Percentiles rank a stretch among this genome's conserved stretches.
Evolutionary conservation across 1,284 basidiomycete species (phyloP).

Genomic region (Schizopora paradoxa): DNA sequence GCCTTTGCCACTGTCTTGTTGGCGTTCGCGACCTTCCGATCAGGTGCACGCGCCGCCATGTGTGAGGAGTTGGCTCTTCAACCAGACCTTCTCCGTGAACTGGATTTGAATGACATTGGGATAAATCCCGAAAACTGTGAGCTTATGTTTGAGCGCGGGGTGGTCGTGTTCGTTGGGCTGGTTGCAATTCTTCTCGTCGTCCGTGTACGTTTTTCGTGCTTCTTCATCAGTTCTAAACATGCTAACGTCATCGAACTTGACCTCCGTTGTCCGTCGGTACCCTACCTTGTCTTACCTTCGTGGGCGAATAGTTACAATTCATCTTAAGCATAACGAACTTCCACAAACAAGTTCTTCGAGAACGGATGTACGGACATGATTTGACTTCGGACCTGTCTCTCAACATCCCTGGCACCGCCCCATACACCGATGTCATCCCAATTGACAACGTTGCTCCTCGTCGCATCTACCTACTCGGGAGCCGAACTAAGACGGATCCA

Average conservation of each 20-base stretch:
- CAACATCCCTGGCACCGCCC: conserved; percentile 14
- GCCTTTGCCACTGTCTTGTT: conserved; percentile 48
- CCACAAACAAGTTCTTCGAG: conserved; percentile 46
- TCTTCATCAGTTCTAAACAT: conserved; percentile 6
- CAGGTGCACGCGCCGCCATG: conserved; percentile 46
- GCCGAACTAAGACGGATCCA: conserved; percentile 18
- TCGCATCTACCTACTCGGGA: conserved; percentile 48
- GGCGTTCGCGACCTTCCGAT: conserved; percentile 54
- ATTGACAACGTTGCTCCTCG: conserved; percentile 34
- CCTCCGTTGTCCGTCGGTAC: not conserved
- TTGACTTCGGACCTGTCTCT: too few relatives aligned
- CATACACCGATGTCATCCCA: conserved; percentile 8
- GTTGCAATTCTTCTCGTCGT: conserved; percentile 59
- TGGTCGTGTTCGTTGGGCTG: conserved; percentile 49
- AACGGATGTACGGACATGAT: conserved; percentile 33
- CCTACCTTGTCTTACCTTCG: not conserved
- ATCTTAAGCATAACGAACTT: conserved; percentile 62
- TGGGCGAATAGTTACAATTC: conserved; percentile 53
- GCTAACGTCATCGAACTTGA: conserved; percentile 5
- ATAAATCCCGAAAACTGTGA: conserved; percentile 74
- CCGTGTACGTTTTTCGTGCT: conserved; percentile 41
- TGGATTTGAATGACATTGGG: conserved; percentile 62
- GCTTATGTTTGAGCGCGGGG: conserved; percentile 64
- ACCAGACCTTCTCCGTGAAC: conserved; percentile 67
- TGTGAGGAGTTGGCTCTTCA: conserved; percentile 71